A percentile compares a stretch with the other conserved stretches of the same genome.
These are phyloP conservation scores for Xerophyta viscosa DNA, from an alignment of 106 monocot genomes.

Conservation along the genomic window DNA sequence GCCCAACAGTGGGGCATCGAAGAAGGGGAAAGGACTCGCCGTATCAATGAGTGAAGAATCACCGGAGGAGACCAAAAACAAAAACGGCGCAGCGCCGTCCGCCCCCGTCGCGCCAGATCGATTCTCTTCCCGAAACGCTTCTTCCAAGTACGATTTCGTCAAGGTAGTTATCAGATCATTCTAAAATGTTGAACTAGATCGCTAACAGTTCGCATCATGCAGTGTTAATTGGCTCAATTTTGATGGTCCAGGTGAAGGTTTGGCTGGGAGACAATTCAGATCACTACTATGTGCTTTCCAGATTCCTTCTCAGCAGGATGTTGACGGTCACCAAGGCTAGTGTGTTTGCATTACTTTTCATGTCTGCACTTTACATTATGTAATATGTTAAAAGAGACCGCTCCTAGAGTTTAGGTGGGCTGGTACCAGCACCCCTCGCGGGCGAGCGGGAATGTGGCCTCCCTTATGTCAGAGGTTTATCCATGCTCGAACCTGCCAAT, in stretches of 20 bases:
- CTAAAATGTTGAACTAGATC: too few species aligned
- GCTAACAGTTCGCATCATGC: not conserved
- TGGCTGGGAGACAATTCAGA: conserved; percentile 98
- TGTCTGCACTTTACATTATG: not conserved
- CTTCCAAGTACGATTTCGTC: conserved; percentile 99
- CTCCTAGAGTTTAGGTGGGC: too few species aligned
- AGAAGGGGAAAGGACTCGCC: conserved; percentile 3
- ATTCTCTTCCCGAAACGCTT: conserved; percentile 65
- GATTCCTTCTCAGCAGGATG: conserved; percentile 96
- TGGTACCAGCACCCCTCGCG: too few species aligned
- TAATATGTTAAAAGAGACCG: not conserved
- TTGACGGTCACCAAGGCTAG: conserved; percentile 89
- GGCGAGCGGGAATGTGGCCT: too few species aligned
- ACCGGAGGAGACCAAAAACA: conserved; percentile 2
- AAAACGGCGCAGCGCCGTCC: not conserved
- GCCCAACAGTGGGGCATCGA: too few species aligned
- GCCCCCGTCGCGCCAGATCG: conserved; percentile 8
- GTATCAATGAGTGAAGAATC: conserved; percentile 1
- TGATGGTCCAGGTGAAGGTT: conserved; percentile 72
- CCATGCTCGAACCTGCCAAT: too few species aligned
- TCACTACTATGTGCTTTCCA: conserved; percentile 96
- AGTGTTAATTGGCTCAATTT: too few species aligned
- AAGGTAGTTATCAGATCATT: conserved; percentile 74
- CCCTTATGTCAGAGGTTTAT: too few species aligned
- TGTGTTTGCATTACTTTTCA: not conserved